Percentiles rank a stretch among this genome's conserved stretches.
Evolutionary conservation across 352 stramenopile species (phyloP).

Genomic region (Phytophthora quininea): DNA sequence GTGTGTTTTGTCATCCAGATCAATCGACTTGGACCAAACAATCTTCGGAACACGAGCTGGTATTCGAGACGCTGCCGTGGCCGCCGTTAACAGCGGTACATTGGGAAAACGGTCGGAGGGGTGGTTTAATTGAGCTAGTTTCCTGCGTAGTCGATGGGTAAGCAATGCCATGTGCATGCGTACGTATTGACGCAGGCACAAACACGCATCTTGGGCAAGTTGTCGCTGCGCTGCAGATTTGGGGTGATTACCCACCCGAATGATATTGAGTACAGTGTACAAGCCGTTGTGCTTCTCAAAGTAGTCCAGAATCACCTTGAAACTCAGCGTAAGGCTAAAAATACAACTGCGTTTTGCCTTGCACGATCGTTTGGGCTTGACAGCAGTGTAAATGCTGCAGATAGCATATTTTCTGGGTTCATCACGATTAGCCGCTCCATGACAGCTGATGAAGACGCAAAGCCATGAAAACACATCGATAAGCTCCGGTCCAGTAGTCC

Average conservation of each 20-base stretch:
- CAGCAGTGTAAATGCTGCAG: conserved; percentile 64
- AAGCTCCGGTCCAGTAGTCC: conserved; percentile 75
- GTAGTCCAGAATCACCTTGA: conserved; percentile 83
- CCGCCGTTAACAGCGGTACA: conserved; percentile 56
- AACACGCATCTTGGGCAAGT: conserved; percentile 81
- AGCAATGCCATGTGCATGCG: conserved; percentile 82
- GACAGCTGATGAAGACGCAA: conserved; percentile 79
- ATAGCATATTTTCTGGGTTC: conserved; percentile 65
- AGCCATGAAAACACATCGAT: conserved; percentile 86
- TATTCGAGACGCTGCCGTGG: conserved; percentile 57
- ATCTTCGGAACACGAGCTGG: conserved; percentile 77
- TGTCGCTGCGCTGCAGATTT: conserved; percentile 82
- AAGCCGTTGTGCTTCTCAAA: conserved; percentile 87
- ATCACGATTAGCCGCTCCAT: conserved; percentile 74
- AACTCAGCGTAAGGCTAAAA: conserved; percentile 83
- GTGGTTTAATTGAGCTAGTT: conserved; percentile 64
- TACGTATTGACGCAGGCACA: conserved; percentile 85
- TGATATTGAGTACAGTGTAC: conserved; percentile 87
- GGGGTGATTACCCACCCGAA: conserved; percentile 76
- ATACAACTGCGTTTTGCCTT: conserved; percentile 83
- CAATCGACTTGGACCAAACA: conserved; percentile 74
- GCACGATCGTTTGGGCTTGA: conserved; percentile 82
- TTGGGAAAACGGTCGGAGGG: conserved; percentile 50
- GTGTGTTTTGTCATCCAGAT: conserved; percentile 87
- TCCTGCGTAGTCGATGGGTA: conserved; percentile 70